Percentiles rank a stretch among this genome's conserved stretches.
Evolutionary conservation across 768 basidiomycete species (phyloP).

Genomic region (Tricholoma matsutake): DNA sequence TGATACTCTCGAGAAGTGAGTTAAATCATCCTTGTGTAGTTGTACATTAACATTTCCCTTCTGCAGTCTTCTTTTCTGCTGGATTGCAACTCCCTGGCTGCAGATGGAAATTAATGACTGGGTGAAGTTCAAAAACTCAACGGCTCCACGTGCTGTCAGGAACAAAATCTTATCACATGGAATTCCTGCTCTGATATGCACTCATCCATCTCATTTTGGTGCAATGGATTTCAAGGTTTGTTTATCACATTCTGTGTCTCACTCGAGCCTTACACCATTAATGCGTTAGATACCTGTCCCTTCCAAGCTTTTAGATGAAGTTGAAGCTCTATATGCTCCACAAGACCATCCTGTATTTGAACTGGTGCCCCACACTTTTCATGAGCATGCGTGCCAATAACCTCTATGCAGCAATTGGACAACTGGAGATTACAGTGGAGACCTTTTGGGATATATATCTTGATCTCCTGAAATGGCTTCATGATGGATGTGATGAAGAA

Average conservation of each 20-base stretch:
- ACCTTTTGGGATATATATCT: not conserved
- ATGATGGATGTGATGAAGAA: not conserved
- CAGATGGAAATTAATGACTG: constrained; percentile 33
- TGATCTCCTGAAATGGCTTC: not conserved
- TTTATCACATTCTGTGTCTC: no score
- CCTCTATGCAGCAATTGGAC: not conserved
- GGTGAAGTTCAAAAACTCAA: constrained; percentile 15
- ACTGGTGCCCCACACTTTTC: not conserved
- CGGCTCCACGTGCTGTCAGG: constrained; percentile 16
- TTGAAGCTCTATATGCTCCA: not conserved
- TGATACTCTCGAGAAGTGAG: no score
- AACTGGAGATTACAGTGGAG: not conserved
- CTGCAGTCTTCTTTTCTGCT: constrained; percentile 22
- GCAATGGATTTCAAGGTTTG: constrained; percentile 23
- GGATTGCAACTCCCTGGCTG: constrained; percentile 35
- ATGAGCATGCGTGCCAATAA: not conserved
- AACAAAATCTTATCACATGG: constrained; percentile 33
- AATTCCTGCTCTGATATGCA: constrained; percentile 12
- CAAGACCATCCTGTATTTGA: not conserved
- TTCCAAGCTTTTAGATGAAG: not conserved
- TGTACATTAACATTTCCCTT: not conserved
- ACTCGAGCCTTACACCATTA: no score
- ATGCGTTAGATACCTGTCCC: not conserved
- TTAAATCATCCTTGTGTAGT: not conserved
- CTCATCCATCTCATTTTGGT: no score